Conservation (phyloP, 2,329 filamentous ascomycete genomes). For the Nemania diffusa region DNA sequence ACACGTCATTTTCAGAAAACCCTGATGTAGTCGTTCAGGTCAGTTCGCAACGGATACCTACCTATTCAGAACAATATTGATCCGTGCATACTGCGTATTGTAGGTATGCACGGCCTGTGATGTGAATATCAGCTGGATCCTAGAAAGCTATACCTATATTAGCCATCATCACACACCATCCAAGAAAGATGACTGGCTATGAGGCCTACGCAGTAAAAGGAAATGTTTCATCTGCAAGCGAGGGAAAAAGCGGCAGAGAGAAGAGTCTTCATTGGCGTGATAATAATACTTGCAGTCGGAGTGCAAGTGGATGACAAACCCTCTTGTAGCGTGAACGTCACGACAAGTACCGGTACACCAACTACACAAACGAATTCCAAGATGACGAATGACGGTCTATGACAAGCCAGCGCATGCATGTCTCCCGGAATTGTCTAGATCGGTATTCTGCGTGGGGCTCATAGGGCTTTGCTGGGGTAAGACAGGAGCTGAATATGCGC, state of each 20-base stretch:
- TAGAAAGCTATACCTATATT: not conserved
- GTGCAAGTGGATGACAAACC: not conserved
- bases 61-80: conserved; percentile 11
- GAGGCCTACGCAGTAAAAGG: not conserved
- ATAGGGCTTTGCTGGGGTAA: conserved; percentile 7
- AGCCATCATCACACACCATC: not conserved
- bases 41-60: not conserved
- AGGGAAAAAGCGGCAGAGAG: not conserved
- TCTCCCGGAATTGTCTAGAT: conserved; percentile 1
- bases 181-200: not conserved
- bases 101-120: conserved; percentile 9
- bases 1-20: conserved; percentile 1
- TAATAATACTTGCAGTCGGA: not conserved
- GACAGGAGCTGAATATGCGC: conserved; percentile 31
- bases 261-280: conserved; percentile 12
- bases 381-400: conserved; percentile 8
- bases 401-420: not conserved
- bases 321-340: conserved; percentile 15
- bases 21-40: conserved; percentile 4
- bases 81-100: conserved; percentile 6
- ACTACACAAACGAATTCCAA: not conserved
- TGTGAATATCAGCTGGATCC: not conserved
- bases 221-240: not conserved
- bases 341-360: conserved; percentile 21
- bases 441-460: conserved; percentile 10